Base-by-base conservation (phyloP, 345 rosid species). In the Mallotus nudiflorus region DNA sequence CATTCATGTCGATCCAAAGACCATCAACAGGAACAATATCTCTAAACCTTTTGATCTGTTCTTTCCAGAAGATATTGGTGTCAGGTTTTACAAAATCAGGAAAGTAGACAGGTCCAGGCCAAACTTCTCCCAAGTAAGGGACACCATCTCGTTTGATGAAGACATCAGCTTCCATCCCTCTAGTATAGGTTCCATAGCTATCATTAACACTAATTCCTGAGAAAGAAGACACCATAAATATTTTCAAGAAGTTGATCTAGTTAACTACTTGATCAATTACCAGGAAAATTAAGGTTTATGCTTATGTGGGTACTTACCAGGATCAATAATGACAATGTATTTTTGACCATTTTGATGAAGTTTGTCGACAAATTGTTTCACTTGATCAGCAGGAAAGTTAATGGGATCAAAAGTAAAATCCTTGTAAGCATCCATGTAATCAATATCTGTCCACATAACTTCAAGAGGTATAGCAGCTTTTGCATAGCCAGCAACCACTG, bases 401-500 rank as follows among this genome's bases (percentile, higher is more conserved):
- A 68, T 25, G 0, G 95, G 97, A 48, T 89, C 89, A 54, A 91
- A 81, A 50, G 95, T 87, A 75, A 91, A 91, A 72, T 80, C 91
- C 82, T 87, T 86, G 53, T 59, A 86, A 0, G 44, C 83, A 40
- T 87, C 95, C 97, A 89, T 91, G 84, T 91, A 75, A 68, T 91
- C 97, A 42, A 91, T 91, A 60, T 89, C 92, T 0, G 89, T 85
- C 95, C 97, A 91, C 83, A 91, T 89, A 9, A 87, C 92, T 68
- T 91, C 97, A 2, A 91, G 89, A 13, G 90, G 92, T 52, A 91
- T 91, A 4, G 66, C 40, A 50, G 93, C 88, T 65, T 84, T 85
- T 65, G 89, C 90, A 80, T 91, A 91, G 49, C 89, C 86, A 48
- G 83, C 82, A 22, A 88, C 92, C 51, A 88, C 97, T 20, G 46